Conservation (phyloP, 192 early-diverging fungal genomes). For the Backusella sp. region DNA sequence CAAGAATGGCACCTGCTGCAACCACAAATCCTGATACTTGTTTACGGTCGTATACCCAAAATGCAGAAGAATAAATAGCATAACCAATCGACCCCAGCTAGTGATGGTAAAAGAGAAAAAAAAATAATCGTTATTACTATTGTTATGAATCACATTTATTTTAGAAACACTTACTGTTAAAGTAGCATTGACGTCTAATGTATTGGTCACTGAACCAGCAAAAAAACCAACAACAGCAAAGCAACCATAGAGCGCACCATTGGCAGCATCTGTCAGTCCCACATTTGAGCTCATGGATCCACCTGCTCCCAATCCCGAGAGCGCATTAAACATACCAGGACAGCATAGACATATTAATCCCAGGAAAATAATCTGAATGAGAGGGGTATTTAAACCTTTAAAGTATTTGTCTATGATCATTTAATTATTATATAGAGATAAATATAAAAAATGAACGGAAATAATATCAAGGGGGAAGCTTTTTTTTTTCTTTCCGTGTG, state of each 20-base stretch:
- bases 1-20: constrained; percentile 72
- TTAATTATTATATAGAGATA: background rate
- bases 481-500: background rate
- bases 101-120: constrained; percentile 16
- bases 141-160: background rate
- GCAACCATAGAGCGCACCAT: constrained; percentile 71
- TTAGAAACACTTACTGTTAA: constrained; percentile 16
- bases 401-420: background rate
- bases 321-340: constrained; percentile 79
- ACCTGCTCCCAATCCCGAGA: constrained; percentile 36
- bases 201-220: constrained; percentile 31
- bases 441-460: background rate
- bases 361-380: constrained; percentile 69
- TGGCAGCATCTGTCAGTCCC: constrained; percentile 43
- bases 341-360: constrained; percentile 74
- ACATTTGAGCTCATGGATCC: constrained; percentile 29
- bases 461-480: background rate
- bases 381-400: constrained; percentile 51
- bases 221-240: constrained; percentile 57
- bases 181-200: constrained; percentile 24
- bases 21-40: constrained; percentile 59
- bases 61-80: constrained; percentile 70
- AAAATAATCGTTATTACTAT: background rate
- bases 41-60: constrained; percentile 50
- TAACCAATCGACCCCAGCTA: constrained; percentile 61